Evolutionary conservation across 345 rosid species (phyloP), one percentile per base, ranked within the genome.

Genomic region (Euclidium syriacum): DNA sequence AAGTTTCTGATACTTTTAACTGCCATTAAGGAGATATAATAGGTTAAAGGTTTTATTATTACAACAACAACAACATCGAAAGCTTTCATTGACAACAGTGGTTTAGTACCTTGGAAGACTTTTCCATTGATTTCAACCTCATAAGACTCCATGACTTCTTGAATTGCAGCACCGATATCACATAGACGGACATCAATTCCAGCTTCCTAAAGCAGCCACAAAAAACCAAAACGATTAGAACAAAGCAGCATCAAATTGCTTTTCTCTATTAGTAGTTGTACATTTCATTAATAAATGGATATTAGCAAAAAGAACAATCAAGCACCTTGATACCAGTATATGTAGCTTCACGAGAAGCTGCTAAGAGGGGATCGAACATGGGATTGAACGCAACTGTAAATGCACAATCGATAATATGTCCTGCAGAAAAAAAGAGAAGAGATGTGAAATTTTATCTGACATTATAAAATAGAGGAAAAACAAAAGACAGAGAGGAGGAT

Each of bases 301-400:
- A 41, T 49, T 18, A 35, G 24, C 4, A 1, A 47, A 30, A 23
- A 50, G 25, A 58, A 64, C 15, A 50, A 39, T 41, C 54, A 15
- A n/a, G 29, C n/a, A 90, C 99, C 97, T 87, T 90, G 62, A 94
- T 86, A 35, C 96, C 99, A n/a, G 85, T 79, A 73, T 87, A 87
- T 1, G 99, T 94, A 50, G 99, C 97, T 78, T 90, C 97, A 9
- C 84, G 89, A 54, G 99, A 86, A 60, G 97, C 97, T 76, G 81
- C 95, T 72, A 94, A 85, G 56, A 94, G 80, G 23, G 97, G 95
- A 76, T 94, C 81, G 73, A 55, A 90, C 86, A 90, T 87, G 14
- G 99, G 99, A 67, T 94, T 90, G 83, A 94, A 88, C n/a, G 99
- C 97, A 75, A 94, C 96, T 18, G 95, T 94, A 77, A 94, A 94